Percentiles rank a stretch among this genome's conserved stretches.
These are phyloP conservation scores for Penicilliopsis zonata DNA, from an alignment of 495 filamentous ascomycete species.

Conservation along the genomic window DNA sequence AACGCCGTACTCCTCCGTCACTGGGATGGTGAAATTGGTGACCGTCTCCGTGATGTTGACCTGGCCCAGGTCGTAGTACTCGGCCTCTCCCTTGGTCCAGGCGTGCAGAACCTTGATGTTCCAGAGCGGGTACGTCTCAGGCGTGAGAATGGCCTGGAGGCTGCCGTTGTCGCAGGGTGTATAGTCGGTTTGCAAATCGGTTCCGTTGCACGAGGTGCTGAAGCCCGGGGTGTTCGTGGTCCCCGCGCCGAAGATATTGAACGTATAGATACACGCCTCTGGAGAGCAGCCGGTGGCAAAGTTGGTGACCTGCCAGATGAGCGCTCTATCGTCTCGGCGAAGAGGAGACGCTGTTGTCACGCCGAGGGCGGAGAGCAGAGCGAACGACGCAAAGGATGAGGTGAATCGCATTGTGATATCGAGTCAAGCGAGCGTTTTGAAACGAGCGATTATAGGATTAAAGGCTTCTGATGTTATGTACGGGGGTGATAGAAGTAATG, in stretches of 20 bases:
- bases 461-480: no score
- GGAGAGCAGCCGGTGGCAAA: conserved; percentile 23
- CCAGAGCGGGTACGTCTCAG: conserved; percentile 15
- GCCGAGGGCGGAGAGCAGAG: conserved; percentile 16
- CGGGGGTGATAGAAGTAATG: no score
- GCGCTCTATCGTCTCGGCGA: conserved; percentile 5
- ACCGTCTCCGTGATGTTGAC: conserved; percentile 9
- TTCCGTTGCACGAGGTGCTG: conserved; percentile 27
- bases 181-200: conserved; percentile 10
- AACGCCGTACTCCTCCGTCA: conserved; percentile 16
- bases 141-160: conserved; percentile 14
- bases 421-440: no score
- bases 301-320: conserved; percentile 21
- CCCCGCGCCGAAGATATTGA: conserved; percentile 18
- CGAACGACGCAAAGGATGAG: conserved; percentile 14
- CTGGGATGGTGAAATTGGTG: conserved; percentile 11
- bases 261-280: conserved; percentile 22
- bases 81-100: conserved; percentile 13
- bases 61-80: conserved; percentile 9
- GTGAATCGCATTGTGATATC: conserved; percentile 25
- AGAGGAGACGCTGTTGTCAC: conserved; percentile 10
- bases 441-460: no score
- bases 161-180: conserved; percentile 14
- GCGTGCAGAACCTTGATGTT: conserved; percentile 22
- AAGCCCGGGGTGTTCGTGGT: conserved; percentile 25